A percentile compares a stretch with the other conserved stretches of the same genome.
Evolutionary conservation across 352 stramenopile genomes (phyloP).

Genomic region (Phytopythium delawarense): DNA sequence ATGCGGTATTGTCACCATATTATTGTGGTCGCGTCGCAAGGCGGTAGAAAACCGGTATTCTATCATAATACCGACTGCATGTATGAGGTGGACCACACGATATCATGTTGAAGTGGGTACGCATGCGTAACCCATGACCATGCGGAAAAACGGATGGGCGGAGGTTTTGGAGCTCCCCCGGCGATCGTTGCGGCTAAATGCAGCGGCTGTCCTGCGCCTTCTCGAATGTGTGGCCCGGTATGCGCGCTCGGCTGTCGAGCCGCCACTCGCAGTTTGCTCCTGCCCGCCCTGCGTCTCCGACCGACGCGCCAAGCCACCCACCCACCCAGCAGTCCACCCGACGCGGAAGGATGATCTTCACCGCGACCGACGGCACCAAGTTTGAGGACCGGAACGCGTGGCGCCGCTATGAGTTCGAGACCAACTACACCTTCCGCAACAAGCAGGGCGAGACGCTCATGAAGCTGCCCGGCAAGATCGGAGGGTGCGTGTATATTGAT

Average conservation of each 20-base stretch:
- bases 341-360: slow-evolving; percentile 39
- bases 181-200: neutral
- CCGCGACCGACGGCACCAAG: slow-evolving; percentile 81
- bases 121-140: neutral
- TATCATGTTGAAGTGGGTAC: neutral
- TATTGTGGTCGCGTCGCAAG: neutral
- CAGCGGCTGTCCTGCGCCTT: neutral
- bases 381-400: slow-evolving; percentile 82
- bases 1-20: neutral
- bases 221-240: neutral
- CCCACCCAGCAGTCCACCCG: neutral
- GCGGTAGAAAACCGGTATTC: neutral
- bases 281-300: neutral
- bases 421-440: slow-evolving; percentile 90
- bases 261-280: slow-evolving; percentile 5
- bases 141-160: slow-evolving; percentile 1
- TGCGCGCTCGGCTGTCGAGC: neutral
- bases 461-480: slow-evolving; percentile 79
- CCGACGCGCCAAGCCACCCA: neutral
- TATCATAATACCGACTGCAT: neutral
- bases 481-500: slow-evolving; percentile 27
- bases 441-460: slow-evolving; percentile 69
- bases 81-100: neutral
- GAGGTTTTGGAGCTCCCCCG: neutral
- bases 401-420: slow-evolving; percentile 90